Percentiles rank a stretch among this genome's conserved stretches.
phyloP scores from a whole-genome alignment of 73 alveolate species.

The Uronychia binucleata region DNA sequence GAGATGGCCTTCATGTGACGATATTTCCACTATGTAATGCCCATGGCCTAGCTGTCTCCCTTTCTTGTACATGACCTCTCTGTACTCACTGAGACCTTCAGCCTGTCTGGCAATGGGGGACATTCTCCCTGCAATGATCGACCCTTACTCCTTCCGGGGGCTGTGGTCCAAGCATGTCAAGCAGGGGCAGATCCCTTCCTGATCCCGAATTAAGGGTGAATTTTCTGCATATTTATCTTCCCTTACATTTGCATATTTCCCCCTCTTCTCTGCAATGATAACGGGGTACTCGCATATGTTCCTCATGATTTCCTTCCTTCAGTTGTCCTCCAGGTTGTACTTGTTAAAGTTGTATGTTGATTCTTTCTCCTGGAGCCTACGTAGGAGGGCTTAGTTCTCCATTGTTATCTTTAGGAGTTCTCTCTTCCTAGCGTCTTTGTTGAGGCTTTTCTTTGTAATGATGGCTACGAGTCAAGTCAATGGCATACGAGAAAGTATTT shows the following conservation, averaged over 20 bases:
- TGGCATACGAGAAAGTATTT: not conserved
- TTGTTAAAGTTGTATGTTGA: constrained; percentile 42
- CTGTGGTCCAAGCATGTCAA: not conserved
- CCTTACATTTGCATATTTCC: constrained; percentile 22
- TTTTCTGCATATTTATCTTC: not conserved
- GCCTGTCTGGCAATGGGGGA: constrained; percentile 34
- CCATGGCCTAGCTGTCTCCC: constrained; percentile 51
- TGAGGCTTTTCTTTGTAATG: constrained; percentile 23
- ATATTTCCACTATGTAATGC: constrained; percentile 58
- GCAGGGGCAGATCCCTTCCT: not conserved
- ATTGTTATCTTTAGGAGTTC: constrained; percentile 52
- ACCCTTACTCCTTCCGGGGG: not conserved
- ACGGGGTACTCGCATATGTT: constrained; percentile 73
- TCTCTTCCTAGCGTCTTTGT: constrained; percentile 40
- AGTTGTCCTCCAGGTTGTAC: constrained; percentile 45
- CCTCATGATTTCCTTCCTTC: constrained; percentile 30
- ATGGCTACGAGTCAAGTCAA: no score
- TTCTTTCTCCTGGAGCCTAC: constrained; percentile 51
- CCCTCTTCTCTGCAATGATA: not conserved
- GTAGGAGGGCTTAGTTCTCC: constrained; percentile 57
- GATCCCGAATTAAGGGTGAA: not conserved
- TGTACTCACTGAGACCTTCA: constrained; percentile 34
- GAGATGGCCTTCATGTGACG: not conserved
- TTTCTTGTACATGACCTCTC: constrained; percentile 55
- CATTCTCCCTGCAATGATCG: not conserved